Evolutionary conservation across 495 filamentous ascomycete species (phyloP).

Genomic region (Jackrogersella minutella): DNA sequence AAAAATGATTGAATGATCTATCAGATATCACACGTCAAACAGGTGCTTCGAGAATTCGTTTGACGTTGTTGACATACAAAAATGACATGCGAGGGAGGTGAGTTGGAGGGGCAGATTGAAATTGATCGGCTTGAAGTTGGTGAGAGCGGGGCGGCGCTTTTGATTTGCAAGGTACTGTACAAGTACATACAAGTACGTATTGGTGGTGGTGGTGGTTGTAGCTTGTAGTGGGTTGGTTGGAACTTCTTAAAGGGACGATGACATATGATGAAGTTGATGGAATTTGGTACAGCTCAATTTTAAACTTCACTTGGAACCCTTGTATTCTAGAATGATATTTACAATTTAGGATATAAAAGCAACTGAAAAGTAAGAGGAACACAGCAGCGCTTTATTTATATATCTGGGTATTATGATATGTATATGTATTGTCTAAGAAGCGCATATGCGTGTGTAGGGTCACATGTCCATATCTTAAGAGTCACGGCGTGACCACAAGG

Average conservation of each 20-base stretch:
- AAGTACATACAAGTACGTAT: background rate
- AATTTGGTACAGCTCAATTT: background rate
- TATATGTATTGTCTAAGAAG: background rate
- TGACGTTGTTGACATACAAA: slow-evolving; percentile 1
- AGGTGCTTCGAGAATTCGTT: background rate
- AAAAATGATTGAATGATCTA: slow-evolving; percentile 6
- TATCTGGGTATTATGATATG: too few species aligned
- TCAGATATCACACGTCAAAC: slow-evolving; percentile 5
- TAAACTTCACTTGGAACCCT: background rate
- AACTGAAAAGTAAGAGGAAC: background rate
- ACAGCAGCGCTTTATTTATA: background rate
- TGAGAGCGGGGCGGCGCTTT: slow-evolving; percentile 27
- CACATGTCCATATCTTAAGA: slow-evolving; percentile 35
- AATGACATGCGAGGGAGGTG: background rate
- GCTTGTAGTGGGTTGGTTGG: too few species aligned
- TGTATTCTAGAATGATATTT: background rate
- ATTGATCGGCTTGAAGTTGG: slow-evolving; percentile 2
- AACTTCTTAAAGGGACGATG: slow-evolving; percentile 18
- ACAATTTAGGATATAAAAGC: background rate
- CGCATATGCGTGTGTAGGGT: slow-evolving; percentile 7
- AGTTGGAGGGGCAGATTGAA: slow-evolving; percentile 36
- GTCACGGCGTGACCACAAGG: slow-evolving; percentile 28
- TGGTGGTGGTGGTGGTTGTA: too few species aligned
- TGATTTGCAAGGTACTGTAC: background rate
- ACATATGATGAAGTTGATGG: slow-evolving; percentile 19